Conservation (phyloP, 2,329 filamentous ascomycete genomes). For the Bipolaris sorokiniana region DNA sequence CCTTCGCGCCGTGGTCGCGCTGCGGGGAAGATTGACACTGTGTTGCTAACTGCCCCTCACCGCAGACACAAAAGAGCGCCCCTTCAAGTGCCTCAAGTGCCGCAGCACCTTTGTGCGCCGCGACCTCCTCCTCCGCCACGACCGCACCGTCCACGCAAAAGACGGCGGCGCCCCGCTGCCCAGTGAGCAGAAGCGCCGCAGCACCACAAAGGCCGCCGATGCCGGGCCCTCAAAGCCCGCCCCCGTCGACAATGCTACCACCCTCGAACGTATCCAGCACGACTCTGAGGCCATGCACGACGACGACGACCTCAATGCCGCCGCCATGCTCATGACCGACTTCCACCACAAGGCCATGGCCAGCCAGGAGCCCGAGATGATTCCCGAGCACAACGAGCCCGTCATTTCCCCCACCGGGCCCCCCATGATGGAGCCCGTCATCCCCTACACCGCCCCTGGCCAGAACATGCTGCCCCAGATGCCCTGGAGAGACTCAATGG, state of each 20-base stretch:
- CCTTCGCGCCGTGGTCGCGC: conserved; percentile 39
- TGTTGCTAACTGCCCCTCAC: conserved; percentile 47
- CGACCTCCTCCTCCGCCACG: conserved; percentile 93
- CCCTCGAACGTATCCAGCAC: conserved; percentile 90
- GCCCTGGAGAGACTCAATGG: conserved; percentile 91
- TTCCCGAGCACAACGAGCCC: conserved; percentile 63
- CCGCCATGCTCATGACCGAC: conserved; percentile 98
- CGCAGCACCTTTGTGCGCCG: conserved; percentile 97
- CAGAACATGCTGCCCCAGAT: conserved; percentile 84
- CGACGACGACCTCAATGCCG: conserved; percentile 95
- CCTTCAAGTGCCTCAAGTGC: conserved; percentile 98
- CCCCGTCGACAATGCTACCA: conserved; percentile 81
- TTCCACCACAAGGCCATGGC: conserved; percentile 94
- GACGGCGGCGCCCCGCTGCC: conserved; percentile 93
- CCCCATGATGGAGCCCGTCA: conserved; percentile 76
- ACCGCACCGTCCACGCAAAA: conserved; percentile 97
- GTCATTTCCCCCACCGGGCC: conserved; percentile 75
- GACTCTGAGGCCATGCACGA: conserved; percentile 83
- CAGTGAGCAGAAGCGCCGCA: conserved; percentile 89
- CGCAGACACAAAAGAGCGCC: conserved; percentile 95
- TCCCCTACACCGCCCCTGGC: conserved; percentile 70
- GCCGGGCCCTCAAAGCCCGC: conserved; percentile 73
- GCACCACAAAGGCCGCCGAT: conserved; percentile 65
- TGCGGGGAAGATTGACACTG: conserved; percentile 41
- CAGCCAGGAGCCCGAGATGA: conserved; percentile 66